These are phyloP conservation scores for Fusarium denticulatum DNA, from an alignment of 2,329 filamentous ascomycete species.

Conservation along the genomic window DNA sequence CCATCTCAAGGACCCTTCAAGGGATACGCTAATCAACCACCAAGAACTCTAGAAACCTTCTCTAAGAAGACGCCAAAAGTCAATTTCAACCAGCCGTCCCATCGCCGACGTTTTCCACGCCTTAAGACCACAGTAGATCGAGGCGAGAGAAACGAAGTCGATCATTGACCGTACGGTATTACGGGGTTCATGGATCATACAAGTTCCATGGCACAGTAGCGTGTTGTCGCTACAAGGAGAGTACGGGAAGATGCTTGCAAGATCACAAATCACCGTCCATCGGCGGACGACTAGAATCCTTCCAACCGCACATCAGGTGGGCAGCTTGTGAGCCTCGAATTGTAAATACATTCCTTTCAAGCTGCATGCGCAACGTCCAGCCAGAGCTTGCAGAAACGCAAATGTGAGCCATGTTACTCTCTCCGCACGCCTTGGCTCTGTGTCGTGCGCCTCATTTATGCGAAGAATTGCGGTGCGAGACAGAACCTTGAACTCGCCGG, in stretches of 20 bases:
- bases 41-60: constrained; percentile 11
- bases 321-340: constrained; percentile 14
- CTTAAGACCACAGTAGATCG: not conserved
- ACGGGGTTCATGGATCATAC: not conserved
- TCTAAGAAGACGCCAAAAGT: constrained; percentile 17
- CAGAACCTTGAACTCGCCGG: not conserved
- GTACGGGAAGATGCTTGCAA: not conserved
- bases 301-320: not conserved
- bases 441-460: constrained; percentile 8
- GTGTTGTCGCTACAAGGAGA: not conserved
- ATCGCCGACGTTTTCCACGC: constrained; percentile 5
- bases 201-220: not conserved
- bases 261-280: not conserved
- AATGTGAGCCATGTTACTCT: constrained; percentile 16
- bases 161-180: not conserved
- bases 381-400: constrained; percentile 27
- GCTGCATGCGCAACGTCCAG: constrained; percentile 15
- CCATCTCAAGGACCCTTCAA: not conserved
- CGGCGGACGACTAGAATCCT: not conserved
- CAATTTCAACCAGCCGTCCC: constrained; percentile 30
- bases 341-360: constrained; percentile 15
- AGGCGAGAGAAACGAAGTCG: not conserved
- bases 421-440: constrained; percentile 2
- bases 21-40: constrained; percentile 17
- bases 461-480: not conserved